These are phyloP conservation scores for Datisca glomerata DNA, from an alignment of 306 rosid species.

Conservation along the genomic window DNA sequence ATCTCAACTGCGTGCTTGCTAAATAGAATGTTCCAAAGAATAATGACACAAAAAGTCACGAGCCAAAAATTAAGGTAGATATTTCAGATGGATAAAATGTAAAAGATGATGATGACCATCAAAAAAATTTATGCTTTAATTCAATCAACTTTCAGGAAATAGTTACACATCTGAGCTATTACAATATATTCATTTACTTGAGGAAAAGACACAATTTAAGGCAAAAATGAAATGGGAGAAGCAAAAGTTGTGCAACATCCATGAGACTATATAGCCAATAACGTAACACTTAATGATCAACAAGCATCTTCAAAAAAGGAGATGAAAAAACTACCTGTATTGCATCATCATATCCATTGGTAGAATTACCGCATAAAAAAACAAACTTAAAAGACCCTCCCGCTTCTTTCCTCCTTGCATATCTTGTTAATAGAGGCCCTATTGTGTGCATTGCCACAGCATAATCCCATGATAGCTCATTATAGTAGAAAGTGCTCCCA, in stretches of 20 bases:
- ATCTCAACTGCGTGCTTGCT: no score
- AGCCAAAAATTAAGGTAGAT: no score
- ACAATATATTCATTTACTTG: no score
- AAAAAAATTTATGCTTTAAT: no score
- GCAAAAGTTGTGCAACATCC: constrained; percentile 1
- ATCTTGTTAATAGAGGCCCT: constrained; percentile 65
- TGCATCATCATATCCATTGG: constrained; percentile 49
- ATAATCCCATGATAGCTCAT: constrained; percentile 63
- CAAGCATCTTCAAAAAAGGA: no score
- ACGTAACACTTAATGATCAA: no score
- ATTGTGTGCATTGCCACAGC: constrained; percentile 64
- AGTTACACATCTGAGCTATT: no score
- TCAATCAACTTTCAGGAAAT: neutral
- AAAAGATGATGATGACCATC: neutral
- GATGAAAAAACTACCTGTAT: constrained; percentile 50
- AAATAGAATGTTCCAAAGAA: no score
- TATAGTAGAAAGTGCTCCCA: constrained; percentile 65
- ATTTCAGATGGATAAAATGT: no score
- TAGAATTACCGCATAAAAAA: constrained; percentile 73
- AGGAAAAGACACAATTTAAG: no score
- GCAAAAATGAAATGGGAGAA: no score
- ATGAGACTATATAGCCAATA: no score
- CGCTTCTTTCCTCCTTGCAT: constrained; percentile 55
- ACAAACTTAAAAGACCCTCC: constrained; percentile 57
- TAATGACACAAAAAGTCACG: constrained; percentile 1